phyloP scores from a whole-genome alignment of 306 rosid species.

The Calophaca sinica region DNA sequence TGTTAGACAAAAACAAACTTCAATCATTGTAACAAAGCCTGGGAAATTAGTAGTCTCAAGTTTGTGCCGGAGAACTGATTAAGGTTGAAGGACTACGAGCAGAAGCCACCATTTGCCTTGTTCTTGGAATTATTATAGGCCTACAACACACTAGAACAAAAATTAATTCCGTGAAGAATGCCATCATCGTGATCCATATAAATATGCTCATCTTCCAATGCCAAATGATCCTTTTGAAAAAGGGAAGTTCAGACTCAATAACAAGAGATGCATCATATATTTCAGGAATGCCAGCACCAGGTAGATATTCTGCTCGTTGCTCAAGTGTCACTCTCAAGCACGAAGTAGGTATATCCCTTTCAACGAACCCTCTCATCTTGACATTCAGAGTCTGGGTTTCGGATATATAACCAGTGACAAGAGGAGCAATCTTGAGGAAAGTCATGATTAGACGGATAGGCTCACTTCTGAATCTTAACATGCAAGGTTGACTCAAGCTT shows the following conservation, averaged over 20 bases:
- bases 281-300: constrained; percentile 90
- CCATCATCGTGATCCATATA: constrained; percentile 68
- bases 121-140: constrained; percentile 62
- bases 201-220: constrained; percentile 78
- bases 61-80: constrained; percentile 34
- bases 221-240: constrained; percentile 71
- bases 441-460: constrained; percentile 71
- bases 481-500: constrained; percentile 76
- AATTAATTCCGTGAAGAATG: constrained; percentile 59
- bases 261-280: constrained; percentile 70
- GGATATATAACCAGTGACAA: constrained; percentile 67
- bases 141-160: constrained; percentile 69
- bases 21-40: constrained; percentile 17
- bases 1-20: constrained; percentile 37
- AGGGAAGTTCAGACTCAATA: constrained; percentile 70
- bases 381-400: constrained; percentile 74
- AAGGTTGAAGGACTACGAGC: constrained; percentile 35
- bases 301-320: constrained; percentile 70
- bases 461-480: constrained; percentile 79
- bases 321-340: constrained; percentile 76
- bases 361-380: constrained; percentile 68
- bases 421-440: constrained; percentile 71
- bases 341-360: constrained; percentile 68
- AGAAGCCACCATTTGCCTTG: constrained; percentile 58
- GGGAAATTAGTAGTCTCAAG: constrained; percentile 33